Evolutionary conservation across 352 stramenopile species (phyloP), one percentile per base, ranked within the genome.

Genomic region (Phytopythium delawarense): DNA sequence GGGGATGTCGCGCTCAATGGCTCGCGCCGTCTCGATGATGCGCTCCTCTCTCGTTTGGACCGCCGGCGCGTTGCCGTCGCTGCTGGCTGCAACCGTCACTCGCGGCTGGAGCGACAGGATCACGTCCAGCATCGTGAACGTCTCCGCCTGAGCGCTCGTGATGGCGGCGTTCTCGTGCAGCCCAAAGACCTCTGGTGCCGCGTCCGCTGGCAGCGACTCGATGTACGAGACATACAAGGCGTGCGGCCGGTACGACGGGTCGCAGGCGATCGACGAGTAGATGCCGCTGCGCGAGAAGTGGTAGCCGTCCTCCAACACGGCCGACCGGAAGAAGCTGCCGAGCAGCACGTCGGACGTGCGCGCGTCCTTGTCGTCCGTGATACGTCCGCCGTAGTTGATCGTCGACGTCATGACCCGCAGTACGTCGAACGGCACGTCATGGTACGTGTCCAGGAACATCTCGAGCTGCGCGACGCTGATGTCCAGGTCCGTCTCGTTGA

Each of bases 401-500:
- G 96, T 94, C 9, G 89, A 96, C 6, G 91, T 98, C 76, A 98
- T 92, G 49, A 98, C 95, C 55, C 91, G 81, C 11, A 98, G 72
- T 44, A 98, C 90, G 32, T 92, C 80, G 67, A 91, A 96, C 11
- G 86, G 87, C 30, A 95, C 81, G 39, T 91, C 71, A 12, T 92
- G 79, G 66, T 96, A 96, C 45, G 87, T 89, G 59, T 96, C 83
- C 28, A 96, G 57, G 57, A 95, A 96, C 79, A 96, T 91, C 50
- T 92, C 84, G 1, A 96, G 75, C 57, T 94, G 84, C 7, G 85
- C 81, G 18, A 87, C 76, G 28, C 81, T 89, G 44, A 98, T 96
- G 49, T 97, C 88, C 35, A 98, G 75, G 67, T 99, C 96, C 0
- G 95, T 98, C 51, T 98, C 92, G 64, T 99, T 99, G 66, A 99